Evolutionary conservation across 108 stramenopile genomes (phyloP).

Genomic region (Chaetoceros muelleri): DNA sequence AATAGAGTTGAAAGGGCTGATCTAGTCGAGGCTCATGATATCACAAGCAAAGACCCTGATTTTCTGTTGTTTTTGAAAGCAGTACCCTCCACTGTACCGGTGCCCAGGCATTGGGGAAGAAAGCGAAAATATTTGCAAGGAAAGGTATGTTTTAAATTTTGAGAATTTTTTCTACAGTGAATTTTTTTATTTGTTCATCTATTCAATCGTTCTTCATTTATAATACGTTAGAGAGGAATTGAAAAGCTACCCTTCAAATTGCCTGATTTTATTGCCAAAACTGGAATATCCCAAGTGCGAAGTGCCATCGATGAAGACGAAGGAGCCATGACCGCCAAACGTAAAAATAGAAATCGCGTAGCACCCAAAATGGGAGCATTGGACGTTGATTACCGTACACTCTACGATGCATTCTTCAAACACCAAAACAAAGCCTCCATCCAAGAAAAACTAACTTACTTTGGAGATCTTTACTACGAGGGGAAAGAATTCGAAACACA

Average conservation of each 20-base stretch:
- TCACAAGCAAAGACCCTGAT: constrained; percentile 89
- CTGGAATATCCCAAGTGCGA: constrained; percentile 90
- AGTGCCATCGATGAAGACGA: constrained; percentile 82
- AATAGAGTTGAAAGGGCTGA: constrained; percentile 76
- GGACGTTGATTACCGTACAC: constrained; percentile 94
- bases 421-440: constrained; percentile 89
- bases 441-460: constrained; percentile 32
- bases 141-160: constrained; percentile 19
- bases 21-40: constrained; percentile 97
- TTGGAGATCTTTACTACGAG: constrained; percentile 97
- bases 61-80: constrained; percentile 88
- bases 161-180: not conserved
- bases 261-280: constrained; percentile 95
- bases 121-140: constrained; percentile 98
- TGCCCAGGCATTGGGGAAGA: constrained; percentile 96
- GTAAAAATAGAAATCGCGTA: constrained; percentile 83
- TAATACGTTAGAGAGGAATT: constrained; percentile 52
- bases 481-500: constrained; percentile 92
- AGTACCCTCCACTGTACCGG: constrained; percentile 83
- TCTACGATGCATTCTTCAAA: constrained; percentile 98
- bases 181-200: not conserved
- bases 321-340: constrained; percentile 66
- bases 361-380: constrained; percentile 86
- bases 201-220: not conserved
- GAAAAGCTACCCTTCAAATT: constrained; percentile 93